Conservation (phyloP, 192 early-diverging fungal genomes). For the Umbelopsis sp. region DNA sequence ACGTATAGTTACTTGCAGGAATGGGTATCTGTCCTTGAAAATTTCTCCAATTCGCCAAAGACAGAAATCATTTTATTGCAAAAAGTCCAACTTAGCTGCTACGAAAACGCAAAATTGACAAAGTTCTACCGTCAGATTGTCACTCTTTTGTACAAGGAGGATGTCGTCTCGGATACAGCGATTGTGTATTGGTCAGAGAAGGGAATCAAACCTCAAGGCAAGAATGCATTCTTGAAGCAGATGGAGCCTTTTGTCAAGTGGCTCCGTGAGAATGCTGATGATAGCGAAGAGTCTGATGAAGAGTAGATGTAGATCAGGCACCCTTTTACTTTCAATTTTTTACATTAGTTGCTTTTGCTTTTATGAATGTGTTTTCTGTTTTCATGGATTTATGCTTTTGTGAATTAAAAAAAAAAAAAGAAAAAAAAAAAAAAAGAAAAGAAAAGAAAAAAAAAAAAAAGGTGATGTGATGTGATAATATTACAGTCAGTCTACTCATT, state of each 20-base stretch:
- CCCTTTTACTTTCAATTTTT: neutral
- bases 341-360: neutral
- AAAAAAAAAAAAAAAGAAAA: neutral
- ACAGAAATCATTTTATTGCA: slow-evolving; percentile 86
- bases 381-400: neutral
- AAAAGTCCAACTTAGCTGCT: slow-evolving; percentile 83
- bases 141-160: slow-evolving; percentile 83
- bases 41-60: slow-evolving; percentile 77
- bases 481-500: too few species aligned
- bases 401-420: neutral
- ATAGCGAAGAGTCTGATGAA: slow-evolving; percentile 71
- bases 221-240: slow-evolving; percentile 91
- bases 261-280: slow-evolving; percentile 70
- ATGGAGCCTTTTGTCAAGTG: slow-evolving; percentile 87
- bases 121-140: slow-evolving; percentile 87
- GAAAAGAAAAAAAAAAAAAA: neutral
- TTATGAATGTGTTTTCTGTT: neutral
- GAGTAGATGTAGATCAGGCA: slow-evolving; percentile 27
- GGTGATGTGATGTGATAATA: neutral
- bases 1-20: slow-evolving; percentile 39
- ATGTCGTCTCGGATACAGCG: slow-evolving; percentile 88
- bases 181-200: slow-evolving; percentile 95
- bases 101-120: slow-evolving; percentile 86
- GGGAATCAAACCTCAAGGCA: slow-evolving; percentile 85
- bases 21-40: slow-evolving; percentile 74